phyloP scores from a whole-genome alignment of 768 basidiomycete genomes.

The Russula emetica region DNA sequence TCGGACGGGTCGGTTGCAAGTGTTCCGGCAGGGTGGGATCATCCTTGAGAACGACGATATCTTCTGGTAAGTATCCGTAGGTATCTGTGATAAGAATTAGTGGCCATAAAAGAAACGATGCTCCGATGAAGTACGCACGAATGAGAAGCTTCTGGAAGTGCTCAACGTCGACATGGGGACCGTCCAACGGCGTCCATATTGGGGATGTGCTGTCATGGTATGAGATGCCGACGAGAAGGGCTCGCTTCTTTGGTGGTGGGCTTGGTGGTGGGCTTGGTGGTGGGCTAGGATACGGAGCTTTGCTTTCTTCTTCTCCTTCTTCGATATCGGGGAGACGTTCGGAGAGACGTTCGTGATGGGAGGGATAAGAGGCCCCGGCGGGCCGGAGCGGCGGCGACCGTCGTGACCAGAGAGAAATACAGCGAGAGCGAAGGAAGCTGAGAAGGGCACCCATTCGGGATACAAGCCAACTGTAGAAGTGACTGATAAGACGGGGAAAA shows the following conservation, averaged over 20 bases:
- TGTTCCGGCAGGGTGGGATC: background rate
- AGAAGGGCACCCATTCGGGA: slow-evolving; percentile 2
- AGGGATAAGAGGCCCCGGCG: background rate
- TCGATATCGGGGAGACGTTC: slow-evolving; percentile 9
- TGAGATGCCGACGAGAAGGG: slow-evolving; percentile 28
- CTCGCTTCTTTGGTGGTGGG: slow-evolving; percentile 11
- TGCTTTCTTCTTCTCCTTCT: background rate
- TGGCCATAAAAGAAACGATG: background rate
- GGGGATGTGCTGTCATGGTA: background rate
- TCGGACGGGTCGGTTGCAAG: slow-evolving; percentile 22
- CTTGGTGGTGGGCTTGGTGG: background rate
- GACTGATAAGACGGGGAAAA: background rate
- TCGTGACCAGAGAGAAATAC: background rate
- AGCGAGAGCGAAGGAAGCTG: slow-evolving; percentile 3
- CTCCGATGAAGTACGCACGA: background rate
- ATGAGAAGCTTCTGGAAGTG: slow-evolving; percentile 21
- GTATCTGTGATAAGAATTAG: background rate
- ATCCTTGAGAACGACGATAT: slow-evolving; percentile 27
- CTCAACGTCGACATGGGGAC: slow-evolving; percentile 21
- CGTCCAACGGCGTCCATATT: slow-evolving; percentile 1
- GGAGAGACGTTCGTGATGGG: background rate
- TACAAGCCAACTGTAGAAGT: background rate
- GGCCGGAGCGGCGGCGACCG: background rate
- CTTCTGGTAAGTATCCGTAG: slow-evolving; percentile 19
- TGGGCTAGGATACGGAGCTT: background rate